Percentiles rank a stretch among this genome's conserved stretches.
Evolutionary conservation across 164 flowering plant species (phyloP).

Genomic region (Annona cherimola): DNA sequence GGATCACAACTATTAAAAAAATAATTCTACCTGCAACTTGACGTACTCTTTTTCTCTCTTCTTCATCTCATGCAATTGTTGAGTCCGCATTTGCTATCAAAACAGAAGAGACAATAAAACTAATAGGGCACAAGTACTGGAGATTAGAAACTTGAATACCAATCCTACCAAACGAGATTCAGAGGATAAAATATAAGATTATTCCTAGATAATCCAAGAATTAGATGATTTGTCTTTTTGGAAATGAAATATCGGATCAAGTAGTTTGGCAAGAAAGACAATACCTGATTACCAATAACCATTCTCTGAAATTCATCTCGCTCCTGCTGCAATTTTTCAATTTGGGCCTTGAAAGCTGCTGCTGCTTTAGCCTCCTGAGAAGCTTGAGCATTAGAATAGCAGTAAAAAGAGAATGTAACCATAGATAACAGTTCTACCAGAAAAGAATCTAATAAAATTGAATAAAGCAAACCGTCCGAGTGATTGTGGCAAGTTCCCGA

Average conservation of each 20-base stretch:
- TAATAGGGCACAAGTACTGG: background rate
- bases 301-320: slow-evolving; percentile 95
- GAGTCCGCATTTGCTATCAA: slow-evolving; percentile 90
- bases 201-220: background rate
- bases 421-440: background rate
- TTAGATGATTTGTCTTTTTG: background rate
- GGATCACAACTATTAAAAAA: background rate
- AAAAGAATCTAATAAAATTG: background rate
- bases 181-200: background rate
- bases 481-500: slow-evolving; percentile 87
- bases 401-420: background rate
- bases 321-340: slow-evolving; percentile 95
- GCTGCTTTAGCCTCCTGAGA: slow-evolving; percentile 86
- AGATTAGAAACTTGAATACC: background rate
- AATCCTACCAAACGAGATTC: background rate
- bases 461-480: slow-evolving; percentile 56
- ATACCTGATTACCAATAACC: slow-evolving; percentile 98
- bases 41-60: slow-evolving; percentile 95
- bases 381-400: slow-evolving; percentile 6
- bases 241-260: background rate
- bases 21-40: slow-evolving; percentile 68
- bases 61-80: slow-evolving; percentile 97
- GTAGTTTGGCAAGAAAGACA: background rate
- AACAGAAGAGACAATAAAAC: background rate
- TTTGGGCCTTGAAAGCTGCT: slow-evolving; percentile 80